phyloP scores from a whole-genome alignment of 2,329 filamentous ascomycete species.

The Leptosphaerulina australis region DNA sequence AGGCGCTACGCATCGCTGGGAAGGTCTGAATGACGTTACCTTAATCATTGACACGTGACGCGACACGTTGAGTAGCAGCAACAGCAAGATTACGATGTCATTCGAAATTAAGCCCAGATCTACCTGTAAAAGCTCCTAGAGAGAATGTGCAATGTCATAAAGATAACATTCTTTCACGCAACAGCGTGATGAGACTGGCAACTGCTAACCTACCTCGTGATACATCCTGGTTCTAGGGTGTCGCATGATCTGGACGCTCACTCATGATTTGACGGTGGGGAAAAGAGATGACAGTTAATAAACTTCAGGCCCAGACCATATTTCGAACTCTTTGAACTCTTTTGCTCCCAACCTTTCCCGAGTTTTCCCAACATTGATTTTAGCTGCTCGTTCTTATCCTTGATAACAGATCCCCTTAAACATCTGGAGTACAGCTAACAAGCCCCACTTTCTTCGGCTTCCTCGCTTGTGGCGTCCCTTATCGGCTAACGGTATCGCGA shows the following conservation, averaged over 20 bases:
- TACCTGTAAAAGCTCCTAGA: background rate
- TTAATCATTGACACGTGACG: too few species aligned
- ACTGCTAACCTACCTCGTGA: conserved; percentile 36
- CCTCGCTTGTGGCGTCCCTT: conserved; percentile 33
- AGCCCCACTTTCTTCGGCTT: conserved; percentile 15
- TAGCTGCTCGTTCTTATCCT: too few species aligned
- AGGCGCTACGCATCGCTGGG: background rate
- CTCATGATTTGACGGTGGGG: conserved; percentile 13
- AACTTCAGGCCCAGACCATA: background rate
- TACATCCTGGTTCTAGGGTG: conserved; percentile 8
- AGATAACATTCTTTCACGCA: background rate
- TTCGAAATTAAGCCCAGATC: background rate
- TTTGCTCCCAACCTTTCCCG: background rate
- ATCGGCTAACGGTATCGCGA: conserved; percentile 34
- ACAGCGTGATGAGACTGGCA: conserved; percentile 17
- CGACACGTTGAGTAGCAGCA: background rate
- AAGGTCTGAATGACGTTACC: too few species aligned
- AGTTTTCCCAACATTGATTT: too few species aligned
- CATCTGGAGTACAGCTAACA: conserved; percentile 8
- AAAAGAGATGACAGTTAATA: background rate
- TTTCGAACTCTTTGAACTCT: background rate
- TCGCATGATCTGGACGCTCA: conserved; percentile 25
- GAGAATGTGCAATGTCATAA: background rate
- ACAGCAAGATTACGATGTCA: background rate
- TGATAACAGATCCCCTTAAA: too few species aligned